Evolutionary conservation across 2,329 filamentous ascomycete species (phyloP).

Genomic region (Dryadomyces sulphureus): DNA sequence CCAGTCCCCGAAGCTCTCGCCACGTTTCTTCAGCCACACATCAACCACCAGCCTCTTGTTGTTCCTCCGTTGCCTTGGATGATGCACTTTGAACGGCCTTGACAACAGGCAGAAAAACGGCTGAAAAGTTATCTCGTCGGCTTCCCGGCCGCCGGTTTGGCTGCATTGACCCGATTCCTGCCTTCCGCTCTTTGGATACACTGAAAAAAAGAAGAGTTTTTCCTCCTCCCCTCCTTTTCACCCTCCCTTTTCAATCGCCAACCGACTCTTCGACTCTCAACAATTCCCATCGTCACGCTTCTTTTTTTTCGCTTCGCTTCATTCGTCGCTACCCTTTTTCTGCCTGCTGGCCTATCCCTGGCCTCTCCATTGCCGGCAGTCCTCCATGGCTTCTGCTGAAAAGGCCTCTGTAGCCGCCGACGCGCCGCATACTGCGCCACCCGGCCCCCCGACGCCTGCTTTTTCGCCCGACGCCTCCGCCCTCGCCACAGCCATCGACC

Average conservation of each 20-base stretch:
- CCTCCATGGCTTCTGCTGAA: constrained; percentile 25
- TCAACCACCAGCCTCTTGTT: constrained; percentile 8
- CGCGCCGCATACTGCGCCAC: constrained; percentile 25
- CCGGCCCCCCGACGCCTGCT: constrained; percentile 12
- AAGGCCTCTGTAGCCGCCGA: constrained; percentile 37
- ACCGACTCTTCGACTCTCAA: no score
- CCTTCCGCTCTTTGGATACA: neutral
- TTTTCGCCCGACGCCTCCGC: neutral
- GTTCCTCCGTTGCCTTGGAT: constrained; percentile 7
- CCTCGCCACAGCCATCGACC: constrained; percentile 18
- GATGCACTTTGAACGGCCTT: constrained; percentile 10
- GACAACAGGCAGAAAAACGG: neutral
- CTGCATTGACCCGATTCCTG: neutral
- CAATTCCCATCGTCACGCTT: neutral
- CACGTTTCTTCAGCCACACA: constrained; percentile 20
- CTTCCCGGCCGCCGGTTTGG: neutral
- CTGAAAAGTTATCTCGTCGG: neutral
- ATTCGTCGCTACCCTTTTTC: neutral
- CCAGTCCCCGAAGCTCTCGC: constrained; percentile 9
- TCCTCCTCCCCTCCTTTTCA: neutral
- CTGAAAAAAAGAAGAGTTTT: neutral
- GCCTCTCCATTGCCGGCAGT: neutral
- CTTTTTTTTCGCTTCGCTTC: neutral
- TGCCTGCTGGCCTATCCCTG: neutral
- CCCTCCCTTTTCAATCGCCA: neutral